Conservation (phyloP, 768 basidiomycete species). For the Pleurotus platypus region DNA sequence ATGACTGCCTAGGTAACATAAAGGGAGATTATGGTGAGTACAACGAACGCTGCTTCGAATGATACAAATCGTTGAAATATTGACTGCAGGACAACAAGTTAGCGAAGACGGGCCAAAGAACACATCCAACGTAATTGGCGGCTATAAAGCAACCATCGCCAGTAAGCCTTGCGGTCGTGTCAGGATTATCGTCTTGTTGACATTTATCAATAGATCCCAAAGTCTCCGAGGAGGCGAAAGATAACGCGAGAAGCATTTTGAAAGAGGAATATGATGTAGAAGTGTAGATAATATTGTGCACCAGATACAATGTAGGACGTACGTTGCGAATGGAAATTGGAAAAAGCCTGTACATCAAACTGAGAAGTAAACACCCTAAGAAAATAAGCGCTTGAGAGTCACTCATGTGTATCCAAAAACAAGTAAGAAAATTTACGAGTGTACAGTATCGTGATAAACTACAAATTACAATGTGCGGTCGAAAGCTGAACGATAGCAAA, state of each 20-base stretch:
- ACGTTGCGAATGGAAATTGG: too few relatives aligned
- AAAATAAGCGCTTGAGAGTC: too few relatives aligned
- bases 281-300: too few relatives aligned
- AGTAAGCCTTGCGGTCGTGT: neutral
- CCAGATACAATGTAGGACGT: too few relatives aligned
- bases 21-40: too few relatives aligned
- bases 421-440: too few relatives aligned
- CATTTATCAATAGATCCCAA: neutral
- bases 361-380: too few relatives aligned
- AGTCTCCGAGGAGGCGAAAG: neutral
- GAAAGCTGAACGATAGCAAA: too few relatives aligned
- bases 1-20: neutral
- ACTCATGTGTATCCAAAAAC: too few relatives aligned
- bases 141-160: neutral
- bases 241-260: neutral
- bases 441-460: too few relatives aligned
- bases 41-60: neutral
- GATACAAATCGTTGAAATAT: neutral
- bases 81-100: neutral
- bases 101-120: neutral
- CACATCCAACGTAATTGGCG: constrained; percentile 1
- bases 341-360: too few relatives aligned
- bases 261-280: neutral
- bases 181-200: neutral
- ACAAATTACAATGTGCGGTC: too few relatives aligned